These are phyloP conservation scores for Saccharomyces hybrid DNA, from an alignment of 1,139 yeast species.

Conservation along the genomic window DNA sequence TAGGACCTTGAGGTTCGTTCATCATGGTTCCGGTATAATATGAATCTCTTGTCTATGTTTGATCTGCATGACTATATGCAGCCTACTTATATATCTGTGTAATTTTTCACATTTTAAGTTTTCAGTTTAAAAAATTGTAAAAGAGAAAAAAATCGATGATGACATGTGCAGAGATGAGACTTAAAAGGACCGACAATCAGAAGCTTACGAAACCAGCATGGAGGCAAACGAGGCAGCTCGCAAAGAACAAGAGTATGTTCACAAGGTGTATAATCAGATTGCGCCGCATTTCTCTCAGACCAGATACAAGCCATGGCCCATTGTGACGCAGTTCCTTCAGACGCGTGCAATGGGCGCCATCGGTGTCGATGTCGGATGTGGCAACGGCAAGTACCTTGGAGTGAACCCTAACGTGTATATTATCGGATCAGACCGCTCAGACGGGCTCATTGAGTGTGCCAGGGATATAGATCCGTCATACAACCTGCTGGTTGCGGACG, in stretches of 20 bases:
- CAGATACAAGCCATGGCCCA: slow-evolving; percentile 96
- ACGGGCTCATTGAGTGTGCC: slow-evolving; percentile 72
- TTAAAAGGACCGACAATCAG: slow-evolving; percentile 9
- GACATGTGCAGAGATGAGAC: slow-evolving; percentile 9
- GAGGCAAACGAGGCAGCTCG: slow-evolving; percentile 34
- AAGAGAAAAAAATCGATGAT: slow-evolving; percentile 3
- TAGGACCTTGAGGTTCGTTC: slow-evolving; percentile 27
- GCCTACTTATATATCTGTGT: background rate
- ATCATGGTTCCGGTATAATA: slow-evolving; percentile 4
- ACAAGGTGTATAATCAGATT: slow-evolving; percentile 81
- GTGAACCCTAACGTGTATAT: slow-evolving; percentile 61
- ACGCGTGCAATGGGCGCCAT: slow-evolving; percentile 38
- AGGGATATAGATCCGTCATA: slow-evolving; percentile 36
- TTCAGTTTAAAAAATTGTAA: slow-evolving; percentile 1
- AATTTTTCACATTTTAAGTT: background rate
- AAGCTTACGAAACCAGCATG: background rate
- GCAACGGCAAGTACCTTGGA: slow-evolving; percentile 84
- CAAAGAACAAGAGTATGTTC: slow-evolving; percentile 77
- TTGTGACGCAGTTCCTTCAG: slow-evolving; percentile 64
- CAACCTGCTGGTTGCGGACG: slow-evolving; percentile 69
- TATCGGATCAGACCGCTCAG: slow-evolving; percentile 78
- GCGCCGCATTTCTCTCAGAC: slow-evolving; percentile 92
- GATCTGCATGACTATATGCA: too few species aligned
- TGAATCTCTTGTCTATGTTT: background rate
- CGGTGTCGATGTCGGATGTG: slow-evolving; percentile 85